Conservation (phyloP, 495 filamentous ascomycete genomes). For the Penicilliopsis zonata region DNA sequence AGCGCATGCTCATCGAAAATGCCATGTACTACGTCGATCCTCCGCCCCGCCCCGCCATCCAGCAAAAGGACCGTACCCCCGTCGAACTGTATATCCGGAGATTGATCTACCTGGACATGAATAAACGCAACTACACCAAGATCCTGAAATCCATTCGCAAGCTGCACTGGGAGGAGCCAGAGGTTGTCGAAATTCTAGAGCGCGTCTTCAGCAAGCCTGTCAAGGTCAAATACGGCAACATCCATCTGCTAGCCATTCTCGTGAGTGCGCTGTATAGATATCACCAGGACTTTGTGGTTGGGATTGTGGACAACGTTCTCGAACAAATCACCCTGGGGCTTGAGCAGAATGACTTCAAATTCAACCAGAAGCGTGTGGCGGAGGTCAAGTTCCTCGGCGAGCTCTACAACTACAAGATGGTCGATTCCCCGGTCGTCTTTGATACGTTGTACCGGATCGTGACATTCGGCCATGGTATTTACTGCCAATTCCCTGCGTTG, state of each 20-base stretch:
- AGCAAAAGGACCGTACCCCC: slow-evolving; percentile 90
- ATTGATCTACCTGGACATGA: slow-evolving; percentile 85
- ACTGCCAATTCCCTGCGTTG: too few relatives aligned
- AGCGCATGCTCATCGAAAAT: slow-evolving; percentile 97
- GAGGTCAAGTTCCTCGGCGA: slow-evolving; percentile 96
- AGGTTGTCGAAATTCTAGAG: slow-evolving; percentile 73
- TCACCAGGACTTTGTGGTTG: slow-evolving; percentile 80
- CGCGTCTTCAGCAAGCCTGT: slow-evolving; percentile 92
- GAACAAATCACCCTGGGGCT: slow-evolving; percentile 82
- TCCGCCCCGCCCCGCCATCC: slow-evolving; percentile 82
- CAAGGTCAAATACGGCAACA: slow-evolving; percentile 95
- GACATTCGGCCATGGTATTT: slow-evolving; percentile 69
- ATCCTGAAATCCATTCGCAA: slow-evolving; percentile 87
- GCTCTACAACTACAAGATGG: slow-evolving; percentile 95
- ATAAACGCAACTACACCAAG: slow-evolving; percentile 85
- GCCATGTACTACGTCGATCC: slow-evolving; percentile 97
- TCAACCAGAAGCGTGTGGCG: slow-evolving; percentile 89
- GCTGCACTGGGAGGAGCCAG: slow-evolving; percentile 90
- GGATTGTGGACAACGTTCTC: slow-evolving; percentile 77
- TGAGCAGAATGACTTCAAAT: slow-evolving; percentile 94
- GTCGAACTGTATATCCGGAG: slow-evolving; percentile 88
- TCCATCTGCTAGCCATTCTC: slow-evolving; percentile 90
- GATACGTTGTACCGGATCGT: slow-evolving; percentile 90
- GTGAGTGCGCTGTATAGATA: slow-evolving; percentile 79
- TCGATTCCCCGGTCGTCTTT: slow-evolving; percentile 92